Evolutionary conservation across 306 rosid species (phyloP), one percentile per base, ranked within the genome.

Genomic region (Gynostemma pentaphyllum): DNA sequence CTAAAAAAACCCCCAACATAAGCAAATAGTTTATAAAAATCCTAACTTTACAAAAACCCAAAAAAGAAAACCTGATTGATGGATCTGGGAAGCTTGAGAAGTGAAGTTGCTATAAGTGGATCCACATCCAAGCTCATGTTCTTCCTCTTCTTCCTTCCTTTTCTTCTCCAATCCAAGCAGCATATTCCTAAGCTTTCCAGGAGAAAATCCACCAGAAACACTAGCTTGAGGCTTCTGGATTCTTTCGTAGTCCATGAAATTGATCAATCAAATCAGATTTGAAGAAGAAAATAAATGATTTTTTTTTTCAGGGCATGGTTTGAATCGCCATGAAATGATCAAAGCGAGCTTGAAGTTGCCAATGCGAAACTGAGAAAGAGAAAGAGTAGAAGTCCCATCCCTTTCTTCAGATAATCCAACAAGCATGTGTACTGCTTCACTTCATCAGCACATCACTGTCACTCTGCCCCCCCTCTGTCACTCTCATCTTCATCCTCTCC

Each of bases 201-300:
- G 98, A 4, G 98, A 92, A 64, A 88, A 85, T 55, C 96, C 96
- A n/a, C 95, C 97, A 46, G 72, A 80, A 64, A 46, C 64, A 9
- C 30, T 19, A 39, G 83, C 82, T 96, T 82, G 96, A 72, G 96
- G 85, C 76, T 92, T 88, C 68, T 80, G 95, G 87, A 92, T 92
- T 92, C 95, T 82, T 74, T 88, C 88, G 68, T 92, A 92, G 55
- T 88, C 98, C 98, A 92, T 92, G 32, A 13, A 56, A 67, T 7
- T 9, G 1, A 46, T 40, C 15, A n/a, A n/a, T n/a, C n/a, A n/a
- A n/a, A n/a, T 21, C 5, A 14, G 34, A 62, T 63, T 46, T 4
- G 16, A 7, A 39, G 52, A 26, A 46, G 26, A 5, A 42, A 12
- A 28, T 8, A 28, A 27, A 39, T 29, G 57, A 19, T 60, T 60